Percentiles rank a stretch among this genome's conserved stretches.
These are phyloP conservation scores for Neoboletus brunneissimus DNA, from an alignment of 768 basidiomycete species.

Conservation along the genomic window DNA sequence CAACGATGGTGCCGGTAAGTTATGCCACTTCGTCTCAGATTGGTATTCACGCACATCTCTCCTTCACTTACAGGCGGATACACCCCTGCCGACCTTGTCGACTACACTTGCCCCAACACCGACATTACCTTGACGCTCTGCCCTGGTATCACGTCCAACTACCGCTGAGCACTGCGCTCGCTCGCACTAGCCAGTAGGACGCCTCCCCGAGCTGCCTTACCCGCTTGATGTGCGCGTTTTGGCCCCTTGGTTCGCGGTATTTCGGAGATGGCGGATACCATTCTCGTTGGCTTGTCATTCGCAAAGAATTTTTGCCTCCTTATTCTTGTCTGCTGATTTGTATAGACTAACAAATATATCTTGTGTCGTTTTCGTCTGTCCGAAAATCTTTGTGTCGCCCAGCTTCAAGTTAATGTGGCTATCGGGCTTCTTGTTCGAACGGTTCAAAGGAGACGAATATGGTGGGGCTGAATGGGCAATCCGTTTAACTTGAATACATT, in stretches of 20 bases:
- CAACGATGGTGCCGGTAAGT: constrained; percentile 31
- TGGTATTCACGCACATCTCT: not conserved
- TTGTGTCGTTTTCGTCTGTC: not conserved
- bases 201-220: not conserved
- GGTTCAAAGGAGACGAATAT: too few relatives aligned
- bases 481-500: too few relatives aligned
- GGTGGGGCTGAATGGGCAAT: too few relatives aligned
- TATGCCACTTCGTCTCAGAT: not conserved
- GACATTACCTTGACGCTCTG: constrained; percentile 32
- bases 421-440: too few relatives aligned
- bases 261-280: not conserved
- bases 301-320: not conserved
- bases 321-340: not conserved
- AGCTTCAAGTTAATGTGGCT: not conserved
- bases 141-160: constrained; percentile 23
- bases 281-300: not conserved
- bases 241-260: not conserved
- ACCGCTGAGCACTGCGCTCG: not conserved
- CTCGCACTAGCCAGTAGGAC: not conserved
- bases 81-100: constrained; percentile 29
- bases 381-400: not conserved
- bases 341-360: not conserved
- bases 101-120: constrained; percentile 27
- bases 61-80: constrained; percentile 18
- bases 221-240: not conserved